Conservation (phyloP, 148 eudicot species). For the Rhododendron simsii region DNA sequence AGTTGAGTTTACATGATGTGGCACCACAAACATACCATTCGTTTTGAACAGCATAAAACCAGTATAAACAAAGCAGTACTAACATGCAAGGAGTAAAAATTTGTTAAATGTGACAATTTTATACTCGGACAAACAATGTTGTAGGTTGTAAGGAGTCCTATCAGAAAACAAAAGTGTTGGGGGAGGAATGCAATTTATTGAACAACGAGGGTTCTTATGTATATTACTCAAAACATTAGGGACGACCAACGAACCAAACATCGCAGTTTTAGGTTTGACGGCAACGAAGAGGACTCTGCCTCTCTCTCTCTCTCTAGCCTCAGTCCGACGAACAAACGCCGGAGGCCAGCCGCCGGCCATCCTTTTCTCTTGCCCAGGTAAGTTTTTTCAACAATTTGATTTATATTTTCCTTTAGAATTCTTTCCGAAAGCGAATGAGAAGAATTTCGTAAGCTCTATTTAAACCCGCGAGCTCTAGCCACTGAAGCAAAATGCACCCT, state of each 20-base stretch:
- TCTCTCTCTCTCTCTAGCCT: not conserved
- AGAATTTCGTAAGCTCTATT: not conserved
- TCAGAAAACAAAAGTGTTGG: not conserved
- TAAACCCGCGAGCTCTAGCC: not conserved
- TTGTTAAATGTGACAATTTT: not conserved
- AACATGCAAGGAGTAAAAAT: not conserved
- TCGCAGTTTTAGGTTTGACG: not conserved
- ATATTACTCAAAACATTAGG: not conserved
- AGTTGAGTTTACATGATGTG: not conserved
- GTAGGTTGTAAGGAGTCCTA: not conserved
- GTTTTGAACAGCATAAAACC: not conserved
- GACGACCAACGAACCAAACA: not conserved
- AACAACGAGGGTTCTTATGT: not conserved
- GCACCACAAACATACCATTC: not conserved
- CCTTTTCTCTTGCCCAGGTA: not conserved
- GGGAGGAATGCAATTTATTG: not conserved
- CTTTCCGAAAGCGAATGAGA: not conserved
- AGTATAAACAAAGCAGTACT: too few relatives aligned
- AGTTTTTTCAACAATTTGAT: not conserved
- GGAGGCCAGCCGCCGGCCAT: not conserved
- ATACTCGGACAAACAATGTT: not conserved
- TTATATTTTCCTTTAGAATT: not conserved
- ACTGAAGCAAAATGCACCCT: not conserved
- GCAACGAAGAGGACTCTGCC: not conserved
- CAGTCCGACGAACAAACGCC: not conserved